Percentiles rank a stretch among this genome's conserved stretches.
These are phyloP conservation scores for Aureobasidium sp. DNA, from an alignment of 2,329 filamentous ascomycete species.

Conservation along the genomic window DNA sequence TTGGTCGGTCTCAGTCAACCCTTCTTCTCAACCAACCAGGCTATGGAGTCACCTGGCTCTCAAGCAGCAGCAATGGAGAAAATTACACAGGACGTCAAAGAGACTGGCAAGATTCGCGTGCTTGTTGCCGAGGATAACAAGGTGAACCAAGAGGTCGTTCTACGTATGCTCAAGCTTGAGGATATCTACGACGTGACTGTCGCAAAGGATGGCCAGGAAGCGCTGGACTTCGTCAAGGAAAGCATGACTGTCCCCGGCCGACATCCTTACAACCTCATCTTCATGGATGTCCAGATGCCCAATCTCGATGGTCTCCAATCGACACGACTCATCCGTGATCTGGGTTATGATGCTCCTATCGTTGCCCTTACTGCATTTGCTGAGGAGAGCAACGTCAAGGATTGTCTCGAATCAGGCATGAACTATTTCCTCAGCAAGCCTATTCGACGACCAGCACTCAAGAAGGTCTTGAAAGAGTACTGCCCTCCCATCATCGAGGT, in stretches of 20 bases:
- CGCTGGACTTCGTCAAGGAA: constrained; percentile 75
- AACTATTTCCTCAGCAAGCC: constrained; percentile 73
- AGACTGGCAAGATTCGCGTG: constrained; percentile 61
- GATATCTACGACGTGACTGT: constrained; percentile 83
- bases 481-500: constrained; percentile 77
- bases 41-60: constrained; percentile 48
- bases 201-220: constrained; percentile 62
- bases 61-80: constrained; percentile 60
- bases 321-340: constrained; percentile 74
- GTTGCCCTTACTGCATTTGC: constrained; percentile 86
- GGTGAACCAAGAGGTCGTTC: constrained; percentile 53
- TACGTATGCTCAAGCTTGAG: constrained; percentile 66
- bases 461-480: constrained; percentile 74
- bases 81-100: constrained; percentile 54
- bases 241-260: constrained; percentile 50
- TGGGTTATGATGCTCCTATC: constrained; percentile 82
- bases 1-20: constrained; percentile 76
- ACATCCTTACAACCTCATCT: constrained; percentile 68
- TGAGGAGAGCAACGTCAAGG: constrained; percentile 67
- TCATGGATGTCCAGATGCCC: constrained; percentile 94
- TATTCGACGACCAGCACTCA: constrained; percentile 75
- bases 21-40: constrained; percentile 56
- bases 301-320: constrained; percentile 85
- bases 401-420: constrained; percentile 78
- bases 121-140: constrained; percentile 78